Percentiles rank a stretch among this genome's conserved stretches.
Evolutionary conservation across 345 rosid species (phyloP).

Genomic region (Aquilaria sinensis): DNA sequence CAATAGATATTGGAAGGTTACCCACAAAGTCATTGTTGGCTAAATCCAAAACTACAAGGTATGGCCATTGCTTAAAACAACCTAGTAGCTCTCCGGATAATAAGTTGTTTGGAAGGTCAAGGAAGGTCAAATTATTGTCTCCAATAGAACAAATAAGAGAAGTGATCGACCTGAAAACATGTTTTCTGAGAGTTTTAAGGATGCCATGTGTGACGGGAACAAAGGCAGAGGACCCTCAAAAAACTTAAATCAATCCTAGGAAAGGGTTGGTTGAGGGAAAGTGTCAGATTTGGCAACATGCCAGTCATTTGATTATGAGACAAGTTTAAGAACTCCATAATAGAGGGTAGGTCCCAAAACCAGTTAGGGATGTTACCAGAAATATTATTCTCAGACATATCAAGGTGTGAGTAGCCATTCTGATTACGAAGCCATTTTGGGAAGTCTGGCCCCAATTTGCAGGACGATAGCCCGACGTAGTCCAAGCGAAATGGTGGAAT

Average conservation of each 20-base stretch:
- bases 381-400: too few species aligned
- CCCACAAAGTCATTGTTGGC: conserved; percentile 19
- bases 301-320: too few species aligned
- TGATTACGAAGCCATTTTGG: too few species aligned
- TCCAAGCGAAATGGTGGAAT: too few species aligned
- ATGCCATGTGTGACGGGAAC: conserved; percentile 12
- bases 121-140: conserved; percentile 14
- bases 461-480: too few species aligned
- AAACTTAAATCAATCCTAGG: conserved; percentile 20
- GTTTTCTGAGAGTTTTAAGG: conserved; percentile 31
- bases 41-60: conserved; percentile 7
- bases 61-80: conserved; percentile 9
- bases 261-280: neutral
- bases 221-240: conserved; percentile 13
- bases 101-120: conserved; percentile 32
- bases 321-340: too few species aligned
- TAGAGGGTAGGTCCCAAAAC: too few species aligned
- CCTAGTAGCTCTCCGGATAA: conserved; percentile 31
- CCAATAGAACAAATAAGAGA: conserved; percentile 17
- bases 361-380: too few species aligned
- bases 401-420: too few species aligned
- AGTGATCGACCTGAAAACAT: conserved; percentile 25
- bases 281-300: neutral
- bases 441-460: too few species aligned
- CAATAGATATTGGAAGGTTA: conserved; percentile 13